Conservation (phyloP, 129 eudicot genomes). For the Lactuca sativa region DNA sequence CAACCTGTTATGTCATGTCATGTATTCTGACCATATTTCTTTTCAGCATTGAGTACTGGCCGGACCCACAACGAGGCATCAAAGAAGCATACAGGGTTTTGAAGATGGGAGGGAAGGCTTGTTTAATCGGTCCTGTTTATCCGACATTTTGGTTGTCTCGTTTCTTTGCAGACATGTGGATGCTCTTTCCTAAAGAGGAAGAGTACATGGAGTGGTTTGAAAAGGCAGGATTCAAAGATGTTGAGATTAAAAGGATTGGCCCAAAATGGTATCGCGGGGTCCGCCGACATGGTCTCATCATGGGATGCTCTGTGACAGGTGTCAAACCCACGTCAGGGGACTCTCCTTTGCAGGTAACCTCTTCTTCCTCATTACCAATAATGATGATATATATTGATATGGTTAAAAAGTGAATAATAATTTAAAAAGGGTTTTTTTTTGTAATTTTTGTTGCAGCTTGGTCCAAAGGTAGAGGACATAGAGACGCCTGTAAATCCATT, state of each 20-base stretch:
- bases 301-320: constrained; percentile 97
- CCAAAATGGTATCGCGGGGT: constrained; percentile 99
- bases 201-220: constrained; percentile 93
- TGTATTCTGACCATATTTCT: constrained; percentile 12
- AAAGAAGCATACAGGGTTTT: constrained; percentile 95
- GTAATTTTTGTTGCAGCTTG: constrained; percentile 58
- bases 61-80: constrained; percentile 97
- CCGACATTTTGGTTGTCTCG: constrained; percentile 96
- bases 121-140: constrained; percentile 90
- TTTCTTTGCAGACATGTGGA: constrained; percentile 96
- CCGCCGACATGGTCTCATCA: constrained; percentile 93
- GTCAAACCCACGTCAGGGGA: constrained; percentile 84
- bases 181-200: constrained; percentile 97
- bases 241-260: constrained; percentile 83
- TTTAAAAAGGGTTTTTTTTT: background rate
- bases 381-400: background rate
- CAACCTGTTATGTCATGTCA: no score
- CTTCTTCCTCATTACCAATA: constrained; percentile 1
- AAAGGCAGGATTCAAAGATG: constrained; percentile 90
- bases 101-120: constrained; percentile 91
- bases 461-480: constrained; percentile 85
- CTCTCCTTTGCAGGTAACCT: constrained; percentile 82
- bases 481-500: constrained; percentile 61
- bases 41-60: constrained; percentile 98
- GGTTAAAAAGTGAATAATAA: no score